A percentile compares a stretch with the other conserved stretches of the same genome.
Evolutionary conservation across 345 rosid species (phyloP).

Genomic region (Eucalyptus sp.): DNA sequence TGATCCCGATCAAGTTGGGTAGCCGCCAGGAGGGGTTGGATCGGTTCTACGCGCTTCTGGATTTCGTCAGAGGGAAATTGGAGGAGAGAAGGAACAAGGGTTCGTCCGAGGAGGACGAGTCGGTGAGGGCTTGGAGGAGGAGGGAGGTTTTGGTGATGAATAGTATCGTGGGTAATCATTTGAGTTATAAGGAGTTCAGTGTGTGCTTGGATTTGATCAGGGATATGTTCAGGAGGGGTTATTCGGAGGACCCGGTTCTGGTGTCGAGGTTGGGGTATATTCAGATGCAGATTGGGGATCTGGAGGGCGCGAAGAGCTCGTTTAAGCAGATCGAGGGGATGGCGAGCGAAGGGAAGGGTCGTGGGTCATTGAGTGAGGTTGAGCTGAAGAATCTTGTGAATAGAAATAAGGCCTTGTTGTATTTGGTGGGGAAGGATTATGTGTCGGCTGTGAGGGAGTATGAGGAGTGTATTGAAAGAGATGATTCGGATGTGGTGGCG

Average conservation of each 20-base stretch:
- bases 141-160: conserved; percentile 62
- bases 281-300: conserved; percentile 89
- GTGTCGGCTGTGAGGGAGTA: conserved; percentile 86
- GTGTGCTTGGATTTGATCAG: conserved; percentile 57
- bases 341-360: conserved; percentile 17
- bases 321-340: conserved; percentile 47
- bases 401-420: conserved; percentile 77
- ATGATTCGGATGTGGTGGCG: conserved; percentile 57
- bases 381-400: conserved; percentile 66
- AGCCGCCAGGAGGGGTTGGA: conserved; percentile 62
- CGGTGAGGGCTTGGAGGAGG: conserved; percentile 48
- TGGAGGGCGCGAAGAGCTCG: conserved; percentile 59
- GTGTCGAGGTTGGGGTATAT: conserved; percentile 76
- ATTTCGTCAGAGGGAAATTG: conserved; percentile 37
- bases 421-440: conserved; percentile 87
- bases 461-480: conserved; percentile 86
- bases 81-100: conserved; percentile 11
- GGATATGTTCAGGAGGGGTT: conserved; percentile 22
- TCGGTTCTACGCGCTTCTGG: conserved; percentile 61
- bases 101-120: neutral
- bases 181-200: conserved; percentile 58
- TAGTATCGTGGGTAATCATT: conserved; percentile 57
- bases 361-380: conserved; percentile 11
- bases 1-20: conserved; percentile 52
- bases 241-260: conserved; percentile 39